Evolutionary conservation across 768 basidiomycete genomes (phyloP), one percentile per base, ranked within the genome.

Genomic region (Lactarius indigo): DNA sequence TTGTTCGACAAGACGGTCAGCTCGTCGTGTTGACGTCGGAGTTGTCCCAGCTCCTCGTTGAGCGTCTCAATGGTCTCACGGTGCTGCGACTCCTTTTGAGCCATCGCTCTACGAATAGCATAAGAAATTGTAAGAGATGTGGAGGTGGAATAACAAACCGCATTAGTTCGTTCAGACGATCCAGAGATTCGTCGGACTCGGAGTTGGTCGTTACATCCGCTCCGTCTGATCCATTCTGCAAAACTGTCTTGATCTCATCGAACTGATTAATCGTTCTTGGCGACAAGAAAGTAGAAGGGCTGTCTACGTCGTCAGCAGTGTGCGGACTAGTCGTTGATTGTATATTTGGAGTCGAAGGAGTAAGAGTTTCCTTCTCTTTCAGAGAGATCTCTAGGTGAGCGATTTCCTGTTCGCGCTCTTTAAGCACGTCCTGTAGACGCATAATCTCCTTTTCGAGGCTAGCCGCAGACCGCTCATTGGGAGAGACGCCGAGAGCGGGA

Each of bases 371-470:
- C 69, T 76, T 79, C 65, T 78, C 78, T 72, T 79, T 78, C 66
- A 87, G 70, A 23, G 79, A 80, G 44, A 75, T 70, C 74, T 96
- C 95, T 17, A 97, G 82, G 33, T 82, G 76, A 57, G 82, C 80
- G 59, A 98, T 98, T 77, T 98, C 96, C n/a, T 87, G 82, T 76
- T 98, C 96, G 58, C 96, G 85, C 69, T 94, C 91, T 74, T 87
- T 91, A 67, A 98, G 81, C 39, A 94, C 93, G 72, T 94, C 90
- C 76, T 98, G 96, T 54, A 98, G 78, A 65, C 95, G 88, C 90
- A 94, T 95, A 65, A 98, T 93, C 77, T 98, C 96, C 73, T 91
- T 89, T 77, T 97, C 95, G 67, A 97, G 82, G 75, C 94, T 95
- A 20, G 84, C 80, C 8, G 88, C 87, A 31, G 94, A 92, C 57